Evolutionary conservation across 2,329 filamentous ascomycete species (phyloP).

Genomic region (Colletotrichum sp.): DNA sequence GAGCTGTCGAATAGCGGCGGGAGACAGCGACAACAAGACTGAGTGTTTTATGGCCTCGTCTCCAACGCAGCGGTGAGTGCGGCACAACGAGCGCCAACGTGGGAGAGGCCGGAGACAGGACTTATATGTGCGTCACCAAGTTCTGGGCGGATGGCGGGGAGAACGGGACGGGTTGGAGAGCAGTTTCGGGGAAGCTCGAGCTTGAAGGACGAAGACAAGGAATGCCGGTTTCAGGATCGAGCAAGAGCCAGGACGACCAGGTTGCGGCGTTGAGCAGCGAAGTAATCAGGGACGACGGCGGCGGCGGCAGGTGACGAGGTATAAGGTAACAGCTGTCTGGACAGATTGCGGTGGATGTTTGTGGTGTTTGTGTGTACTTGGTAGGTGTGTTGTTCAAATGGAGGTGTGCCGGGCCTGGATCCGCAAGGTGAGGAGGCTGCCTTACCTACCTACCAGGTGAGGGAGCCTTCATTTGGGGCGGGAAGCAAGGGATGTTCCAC

Average conservation of each 20-base stretch:
- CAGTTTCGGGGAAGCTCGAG: slow-evolving; percentile 11
- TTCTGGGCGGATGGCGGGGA: not conserved
- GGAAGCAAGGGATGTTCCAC: not conserved
- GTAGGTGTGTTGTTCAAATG: not conserved
- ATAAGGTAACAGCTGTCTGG: not conserved
- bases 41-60: not conserved
- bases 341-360: not conserved
- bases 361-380: not conserved
- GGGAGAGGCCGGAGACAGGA: not conserved
- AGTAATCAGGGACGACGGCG: not conserved
- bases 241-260: not conserved
- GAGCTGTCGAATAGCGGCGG: not conserved
- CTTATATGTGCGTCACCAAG: not conserved
- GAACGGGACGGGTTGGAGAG: not conserved
- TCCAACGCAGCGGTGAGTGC: not conserved
- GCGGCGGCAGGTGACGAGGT: not conserved
- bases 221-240: slow-evolving; percentile 11
- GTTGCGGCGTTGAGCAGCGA: not conserved
- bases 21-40: not conserved
- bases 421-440: not conserved
- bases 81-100: slow-evolving; percentile 3
- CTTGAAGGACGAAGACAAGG: slow-evolving; percentile 2
- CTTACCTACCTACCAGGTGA: not conserved
- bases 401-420: not conserved
- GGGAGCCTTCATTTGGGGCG: not conserved